Evolutionary conservation across 208 protist species (phyloP), one percentile per base, ranked within the genome.

Genomic region (Wallacemonas sp.): DNA sequence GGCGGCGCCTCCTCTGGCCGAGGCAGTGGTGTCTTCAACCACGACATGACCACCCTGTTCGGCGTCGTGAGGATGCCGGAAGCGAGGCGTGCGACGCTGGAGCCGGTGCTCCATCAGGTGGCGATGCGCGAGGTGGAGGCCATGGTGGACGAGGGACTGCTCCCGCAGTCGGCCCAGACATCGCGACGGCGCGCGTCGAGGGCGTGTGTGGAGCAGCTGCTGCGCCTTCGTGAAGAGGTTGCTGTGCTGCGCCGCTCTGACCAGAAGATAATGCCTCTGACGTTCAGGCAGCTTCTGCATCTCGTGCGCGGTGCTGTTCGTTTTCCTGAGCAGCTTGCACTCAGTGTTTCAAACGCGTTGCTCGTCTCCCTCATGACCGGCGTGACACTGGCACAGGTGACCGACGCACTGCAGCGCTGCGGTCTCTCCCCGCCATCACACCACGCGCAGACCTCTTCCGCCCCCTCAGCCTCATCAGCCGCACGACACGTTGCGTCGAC

Each of bases 11-110:
- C 46, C 21, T 19, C 21, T 2, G 58, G 63, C 14, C 14, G 51
- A 15, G 27, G 31, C 6, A 45, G 62, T 28, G 98, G 79, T 62
- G 66, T 84, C 72, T 62, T 98, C 42, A 82, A 79, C 5, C 72
- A 81, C 11, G 95, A 98, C 33, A 76, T 96, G 14, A 88, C 93
- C 1, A 79, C 82, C 17, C 53, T 97, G 27, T 98, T 98, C 76
- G 78, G 91, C 51, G 84, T 94, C 14, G 79, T 97, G 39, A 47
- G 59, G 26, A 80, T 98, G 75, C 80, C 87, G 6, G 79, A 82
- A 26, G 61, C 75, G 21, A 70, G 74, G 17, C 69, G 79, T 39
- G 44, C 61, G 21, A 70, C 78, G 22, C 62, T 89, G 2, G 68
- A 63, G 41, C 78, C 80, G 15, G 70, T 92, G 21, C 62, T 92